Base-by-base conservation (phyloP, 2,329 filamentous ascomycete genomes). In the Sclerotinia glacialis region DNA sequence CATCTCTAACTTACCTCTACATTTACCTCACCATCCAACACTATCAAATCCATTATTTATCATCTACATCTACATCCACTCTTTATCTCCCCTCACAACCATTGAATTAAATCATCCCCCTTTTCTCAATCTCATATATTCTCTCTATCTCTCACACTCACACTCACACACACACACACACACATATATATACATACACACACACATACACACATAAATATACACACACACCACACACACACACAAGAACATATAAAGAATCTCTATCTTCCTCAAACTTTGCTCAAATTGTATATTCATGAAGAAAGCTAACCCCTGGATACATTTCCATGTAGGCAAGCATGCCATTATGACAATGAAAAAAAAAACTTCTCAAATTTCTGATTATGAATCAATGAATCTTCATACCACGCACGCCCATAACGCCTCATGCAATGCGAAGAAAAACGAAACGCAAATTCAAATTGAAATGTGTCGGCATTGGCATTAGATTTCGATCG, bases 401-500 rank as follows among this genome's bases (percentile, higher is more conserved):
- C 46, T 50, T 50, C 47, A 47, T 59, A 37, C n/a, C 58, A 60
- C 46, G 23, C 47, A 47, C 26, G 40, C 50, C 49, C 62, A 54
- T 28, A 64, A 64, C 62, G 47, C 62, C 62, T 58, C 62, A 56
- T 56, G 37, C 40, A 64, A 64, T 64, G 62, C 37, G 40, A 64
- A 54, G 28, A 44, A 67, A 64, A 49, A 40, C 44, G 23, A 12
- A 64, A 64, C 42, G 56, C 44, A 37, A 50, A 9, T 44, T 53
- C 65, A 40, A 55, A 67, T 64, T 56, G 23, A 52, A 62, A 40
- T 40, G 7, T 63, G 46, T 42, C 26, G 31, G 37, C 47, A 53
- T 50, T 63, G 56, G 49, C 54, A 64, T 72, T 71, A 77, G 63
- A 77, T 77, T 68, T 77, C 75, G 67, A 77, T 76, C 67, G 75